These are phyloP conservation scores for Ascochyta pisi DNA, from an alignment of 2,329 filamentous ascomycete genomes.

Conservation along the genomic window DNA sequence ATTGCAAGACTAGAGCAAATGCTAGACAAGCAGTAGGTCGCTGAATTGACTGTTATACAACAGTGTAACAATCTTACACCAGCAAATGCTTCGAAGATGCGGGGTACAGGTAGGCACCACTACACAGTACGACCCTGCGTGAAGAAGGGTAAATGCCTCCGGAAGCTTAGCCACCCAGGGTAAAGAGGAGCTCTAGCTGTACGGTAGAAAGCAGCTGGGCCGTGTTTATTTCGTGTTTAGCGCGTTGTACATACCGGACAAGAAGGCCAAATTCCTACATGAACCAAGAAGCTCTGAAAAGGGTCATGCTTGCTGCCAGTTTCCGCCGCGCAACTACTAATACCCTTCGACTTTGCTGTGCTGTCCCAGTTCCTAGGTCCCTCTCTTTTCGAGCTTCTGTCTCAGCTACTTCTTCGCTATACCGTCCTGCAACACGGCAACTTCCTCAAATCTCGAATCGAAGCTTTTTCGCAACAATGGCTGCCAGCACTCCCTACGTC, in stretches of 20 bases:
- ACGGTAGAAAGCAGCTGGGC: constrained; percentile 34
- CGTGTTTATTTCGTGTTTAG: constrained; percentile 30
- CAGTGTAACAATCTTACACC: background rate
- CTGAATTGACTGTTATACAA: background rate
- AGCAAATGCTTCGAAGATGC: constrained; percentile 8
- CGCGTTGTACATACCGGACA: constrained; percentile 30
- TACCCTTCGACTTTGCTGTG: constrained; percentile 25
- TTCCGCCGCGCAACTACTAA: constrained; percentile 34
- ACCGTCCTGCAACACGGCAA: constrained; percentile 12
- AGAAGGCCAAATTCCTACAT: constrained; percentile 22
- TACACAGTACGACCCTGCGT: constrained; percentile 6
- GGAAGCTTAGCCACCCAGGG: constrained; percentile 24
- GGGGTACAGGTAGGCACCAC: constrained; percentile 7
- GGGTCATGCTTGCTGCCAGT: constrained; percentile 28
- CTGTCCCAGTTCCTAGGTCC: constrained; percentile 4
- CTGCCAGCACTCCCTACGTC: constrained; percentile 37
- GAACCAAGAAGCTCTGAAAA: constrained; percentile 20
- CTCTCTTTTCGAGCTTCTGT: constrained; percentile 17
- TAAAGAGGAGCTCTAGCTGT: constrained; percentile 20
- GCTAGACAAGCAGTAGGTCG: background rate
- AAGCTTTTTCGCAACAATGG: constrained; percentile 33
- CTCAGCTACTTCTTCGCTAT: constrained; percentile 5
- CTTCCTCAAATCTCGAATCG: constrained; percentile 8
- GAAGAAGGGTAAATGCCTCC: constrained; percentile 30
- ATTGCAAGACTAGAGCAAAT: background rate